Evolutionary conservation across 2,329 filamentous ascomycete genomes (phyloP), one percentile per base, ranked within the genome.

Genomic region (Coniella lustricola): DNA sequence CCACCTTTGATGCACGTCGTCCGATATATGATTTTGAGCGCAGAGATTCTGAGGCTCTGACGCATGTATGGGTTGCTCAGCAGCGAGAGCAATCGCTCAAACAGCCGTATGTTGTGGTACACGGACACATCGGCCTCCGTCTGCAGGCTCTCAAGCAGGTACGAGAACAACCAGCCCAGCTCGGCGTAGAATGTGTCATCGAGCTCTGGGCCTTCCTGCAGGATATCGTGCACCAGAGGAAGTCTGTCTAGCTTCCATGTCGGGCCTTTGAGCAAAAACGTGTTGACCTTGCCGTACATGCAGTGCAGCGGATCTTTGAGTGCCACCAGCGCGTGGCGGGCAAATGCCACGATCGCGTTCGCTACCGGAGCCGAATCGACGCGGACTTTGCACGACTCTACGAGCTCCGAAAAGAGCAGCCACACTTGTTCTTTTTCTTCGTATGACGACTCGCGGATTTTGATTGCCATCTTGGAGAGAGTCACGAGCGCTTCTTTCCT

Each of bases 211-310:
- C 82, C 77, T 45, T 81, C 76, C 50, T 79, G 73, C 10, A 84
- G 68, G 44, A 84, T 71, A 54, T 77, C 74, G 56, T 79, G 74
- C 20, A 81, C 79, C n/a, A 91, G 73, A 7, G 93, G 77, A 20
- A 93, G 79, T 60, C 81, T 83, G 51, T 87, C 79, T 16, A 83
- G 61, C 12, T 82, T 75, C 91, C 91, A 97, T 20, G 74, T 66
- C 1, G 91, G 90, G 0, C 82, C 79, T 44, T 82, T 82, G 18
- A 87, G 87, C 32, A 97, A 77, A 63, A 90, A 96, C 5, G 76
- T 73, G 69, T 95, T 95, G 66, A 93, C 71, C 62, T 95, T 95
- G 50, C 82, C 79, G 63, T 95, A 97, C 33, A 96, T 77, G 52
- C 79, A 80, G 61, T 95, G 88, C 14, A 89, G 74, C 0, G 91